phyloP scores from a whole-genome alignment of 1,139 yeast genomes.

The Protomyces pachydermus region DNA sequence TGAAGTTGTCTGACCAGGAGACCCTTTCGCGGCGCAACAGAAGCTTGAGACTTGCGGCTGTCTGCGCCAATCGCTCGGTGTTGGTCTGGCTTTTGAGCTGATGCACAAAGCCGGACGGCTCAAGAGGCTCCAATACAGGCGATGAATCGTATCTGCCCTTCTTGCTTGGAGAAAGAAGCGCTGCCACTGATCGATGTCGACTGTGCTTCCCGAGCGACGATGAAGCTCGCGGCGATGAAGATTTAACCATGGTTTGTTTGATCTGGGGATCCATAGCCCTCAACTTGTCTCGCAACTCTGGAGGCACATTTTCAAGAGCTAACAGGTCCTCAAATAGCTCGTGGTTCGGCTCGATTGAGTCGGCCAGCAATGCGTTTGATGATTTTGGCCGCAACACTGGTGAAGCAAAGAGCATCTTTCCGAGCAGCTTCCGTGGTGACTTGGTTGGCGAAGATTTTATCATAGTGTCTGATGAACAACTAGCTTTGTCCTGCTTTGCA shows the following conservation, averaged over 20 bases:
- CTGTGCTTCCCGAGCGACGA: constrained; percentile 6
- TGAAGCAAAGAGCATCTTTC: not conserved
- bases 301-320: constrained; percentile 1
- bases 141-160: not conserved
- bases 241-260: constrained; percentile 5
- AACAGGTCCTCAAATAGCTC: constrained; percentile 9
- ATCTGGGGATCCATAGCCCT: constrained; percentile 7
- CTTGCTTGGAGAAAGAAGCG: constrained; percentile 11
- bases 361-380: too few species aligned
- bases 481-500: too few species aligned
- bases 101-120: not conserved
- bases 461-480: too few species aligned
- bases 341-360: not conserved
- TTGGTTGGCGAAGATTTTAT: not conserved
- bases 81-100: not conserved
- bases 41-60: constrained; percentile 19
- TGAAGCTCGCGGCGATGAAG: not conserved
- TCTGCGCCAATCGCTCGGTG: not conserved
- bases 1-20: constrained; percentile 27
- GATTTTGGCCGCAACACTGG: too few species aligned
- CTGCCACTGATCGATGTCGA: constrained; percentile 2
- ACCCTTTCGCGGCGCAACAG: constrained; percentile 27
- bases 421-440: not conserved
- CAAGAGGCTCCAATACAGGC: not conserved
- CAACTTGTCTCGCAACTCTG: constrained; percentile 9